Base-by-base conservation (phyloP, 208 protist genomes). In the Kentomonas sorsogonicus region DNA sequence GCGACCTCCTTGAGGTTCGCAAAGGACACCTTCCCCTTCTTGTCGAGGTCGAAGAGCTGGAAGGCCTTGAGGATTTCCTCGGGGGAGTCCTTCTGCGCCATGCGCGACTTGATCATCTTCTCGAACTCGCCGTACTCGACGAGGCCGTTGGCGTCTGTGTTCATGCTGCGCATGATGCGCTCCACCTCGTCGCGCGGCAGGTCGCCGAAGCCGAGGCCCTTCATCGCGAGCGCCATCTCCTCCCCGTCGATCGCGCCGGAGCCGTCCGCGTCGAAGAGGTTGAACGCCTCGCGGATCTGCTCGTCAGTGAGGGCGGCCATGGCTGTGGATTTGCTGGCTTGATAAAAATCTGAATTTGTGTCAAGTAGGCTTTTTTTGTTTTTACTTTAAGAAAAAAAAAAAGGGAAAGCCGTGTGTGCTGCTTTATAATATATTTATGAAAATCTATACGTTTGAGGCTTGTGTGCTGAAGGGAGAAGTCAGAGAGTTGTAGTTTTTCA, bases 201-300 rank as follows among this genome's bases (percentile, higher is more conserved):
- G 53, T 98, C 94, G 38, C 86, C 88, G 57, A 98, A 98, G 41
- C 96, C 96, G 4, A 98, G 87, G 3, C 89, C 89, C 63, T 95
- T 94, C 93, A 97, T 96, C 11, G 92, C 89, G n/a, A 97, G 68
- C 26, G 94, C 92, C 75, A 98, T 91, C 70, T 98, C 89, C 64
- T 98, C 89, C 30, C 77, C 86, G 40, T 97, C 88, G 57, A 98
- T 97, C 3, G 75, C 63, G 7, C 96, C 96, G 23, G 82, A 85
- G 48, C 96, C 91, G 64, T 99, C 94, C 7, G 86, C 86, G 69
- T 99, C 96, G 53, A 98, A 98, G n/a, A 99, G 90, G 46, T 98
- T 96, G 68, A 99, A 99, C 15, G 96, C 96, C 82, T 99, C 95
- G 13, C 86, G 83, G 30, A 98, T 97, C 36, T 96, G 91, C 60